These are phyloP conservation scores for Nicotiana tomentosiformis DNA, from an alignment of 257 asterid species.

Conservation along the genomic window DNA sequence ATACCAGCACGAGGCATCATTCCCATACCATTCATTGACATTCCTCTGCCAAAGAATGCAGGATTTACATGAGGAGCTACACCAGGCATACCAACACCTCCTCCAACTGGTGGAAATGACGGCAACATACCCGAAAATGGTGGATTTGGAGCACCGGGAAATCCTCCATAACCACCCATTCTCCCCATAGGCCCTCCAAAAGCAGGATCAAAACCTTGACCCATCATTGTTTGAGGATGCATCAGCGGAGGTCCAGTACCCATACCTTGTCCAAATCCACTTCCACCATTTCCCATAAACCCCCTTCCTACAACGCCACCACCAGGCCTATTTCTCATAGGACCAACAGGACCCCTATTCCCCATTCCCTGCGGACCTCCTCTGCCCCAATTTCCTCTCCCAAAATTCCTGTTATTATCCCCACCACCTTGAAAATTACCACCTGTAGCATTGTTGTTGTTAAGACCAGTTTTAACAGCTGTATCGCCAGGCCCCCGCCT, in stretches of 20 bases:
- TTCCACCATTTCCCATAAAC: slow-evolving; percentile 47
- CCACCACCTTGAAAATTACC: slow-evolving; percentile 32
- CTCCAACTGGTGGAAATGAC: slow-evolving; percentile 68
- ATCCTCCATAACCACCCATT: slow-evolving; percentile 82
- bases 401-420: slow-evolving; percentile 43
- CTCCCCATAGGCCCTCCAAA: slow-evolving; percentile 93
- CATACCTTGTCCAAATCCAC: slow-evolving; percentile 73
- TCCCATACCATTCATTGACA: slow-evolving; percentile 85
- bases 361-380: slow-evolving; percentile 38
- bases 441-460: slow-evolving; percentile 37
- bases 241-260: slow-evolving; percentile 69
- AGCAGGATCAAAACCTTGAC: slow-evolving; percentile 86
- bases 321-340: slow-evolving; percentile 48
- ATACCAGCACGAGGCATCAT: slow-evolving; percentile 78
- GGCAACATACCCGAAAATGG: slow-evolving; percentile 72
- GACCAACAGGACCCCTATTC: slow-evolving; percentile 33
- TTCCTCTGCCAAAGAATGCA: slow-evolving; percentile 88
- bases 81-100: slow-evolving; percentile 69
- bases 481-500: slow-evolving; percentile 57
- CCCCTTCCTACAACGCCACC: slow-evolving; percentile 65
- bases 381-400: slow-evolving; percentile 85
- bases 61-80: slow-evolving; percentile 99
- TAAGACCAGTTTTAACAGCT: slow-evolving; percentile 37
- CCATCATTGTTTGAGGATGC: slow-evolving; percentile 94
- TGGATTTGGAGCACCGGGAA: slow-evolving; percentile 63